Evolutionary conservation across 148 eudicot species (phyloP).

Genomic region (Persicaria maculosa): DNA sequence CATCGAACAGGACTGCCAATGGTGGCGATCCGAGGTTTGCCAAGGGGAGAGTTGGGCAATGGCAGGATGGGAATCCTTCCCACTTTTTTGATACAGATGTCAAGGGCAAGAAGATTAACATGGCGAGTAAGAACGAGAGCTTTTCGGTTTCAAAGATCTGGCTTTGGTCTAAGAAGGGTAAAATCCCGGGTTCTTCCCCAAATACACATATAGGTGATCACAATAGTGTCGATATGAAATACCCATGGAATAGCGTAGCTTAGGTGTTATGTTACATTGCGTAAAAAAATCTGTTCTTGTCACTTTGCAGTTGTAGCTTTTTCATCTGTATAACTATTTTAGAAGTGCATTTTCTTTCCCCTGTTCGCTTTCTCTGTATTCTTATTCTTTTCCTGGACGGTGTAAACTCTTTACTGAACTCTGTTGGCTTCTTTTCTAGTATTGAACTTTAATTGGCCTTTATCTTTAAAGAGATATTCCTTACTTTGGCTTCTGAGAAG

Average conservation of each 20-base stretch:
- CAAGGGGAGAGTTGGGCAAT: conserved; percentile 27
- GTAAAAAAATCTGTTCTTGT: neutral
- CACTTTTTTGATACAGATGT: conserved; percentile 25
- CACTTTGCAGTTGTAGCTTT: neutral
- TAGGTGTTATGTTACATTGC: neutral
- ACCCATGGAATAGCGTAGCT: conserved; percentile 43
- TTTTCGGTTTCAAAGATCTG: conserved; percentile 94
- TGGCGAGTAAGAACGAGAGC: conserved; percentile 67
- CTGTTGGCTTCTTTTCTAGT: no score
- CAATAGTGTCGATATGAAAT: conserved; percentile 39
- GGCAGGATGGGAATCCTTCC: conserved; percentile 31
- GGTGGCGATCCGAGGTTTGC: conserved; percentile 17
- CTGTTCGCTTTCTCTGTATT: neutral
- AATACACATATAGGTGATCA: conserved; percentile 21
- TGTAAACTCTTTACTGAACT: no score
- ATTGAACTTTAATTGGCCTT: no score
- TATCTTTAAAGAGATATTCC: no score
- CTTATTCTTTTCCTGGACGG: neutral
- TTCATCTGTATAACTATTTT: neutral
- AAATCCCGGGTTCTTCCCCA: conserved; percentile 37
- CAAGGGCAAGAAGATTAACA: conserved; percentile 58
- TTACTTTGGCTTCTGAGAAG: no score
- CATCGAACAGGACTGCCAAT: conserved; percentile 25
- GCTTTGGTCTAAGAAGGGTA: conserved; percentile 85
- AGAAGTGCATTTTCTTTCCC: neutral